Evolutionary conservation across 2,329 filamentous ascomycete species (phyloP), one percentile per base, ranked within the genome.

Genomic region (Cladosporium sp.): DNA sequence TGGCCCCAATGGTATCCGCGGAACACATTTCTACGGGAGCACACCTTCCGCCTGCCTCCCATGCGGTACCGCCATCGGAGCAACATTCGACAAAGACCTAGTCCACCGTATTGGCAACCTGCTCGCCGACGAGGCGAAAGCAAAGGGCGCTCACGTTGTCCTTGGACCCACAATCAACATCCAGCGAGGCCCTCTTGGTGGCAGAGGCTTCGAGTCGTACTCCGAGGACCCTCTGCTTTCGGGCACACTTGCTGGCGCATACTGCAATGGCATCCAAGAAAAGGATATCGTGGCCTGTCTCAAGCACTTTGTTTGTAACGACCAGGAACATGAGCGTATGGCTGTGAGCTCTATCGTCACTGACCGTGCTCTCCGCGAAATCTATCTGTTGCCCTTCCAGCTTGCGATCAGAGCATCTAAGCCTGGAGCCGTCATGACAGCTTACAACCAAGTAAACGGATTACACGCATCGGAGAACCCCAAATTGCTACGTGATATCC

Each of bases 141-240:
- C 73, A 11, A 72, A 75, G 46, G 73, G 73, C 2, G 71, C 73
- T 11, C 73, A 74, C 39, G 70, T 63, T 63, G 71, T 72, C 46
- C 70, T 66, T 14, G 72, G 72, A 3, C 66, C 73, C 6, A 74
- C 72, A 46, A 70, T 75, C 59, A 74, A 74, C 63, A 68, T 74
- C 26, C 71, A 70, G 49, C 67, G 71, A 13, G 70, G 71, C 48
- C 63, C 63, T 10, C 39, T 65, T 16, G 91, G 91, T n/a, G 92
- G 92, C 23, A 85, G 92, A 65, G 93, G 93, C 68, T 96, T 95
- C 70, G 92, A 96, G 78, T 93, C 91, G 0, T 95, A 92, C 75
- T 92, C 90, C 0, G 92, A 95, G 76, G 92, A 95, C 70, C 91
- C 91, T 0, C 84, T 89, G 13, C 83, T 96, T 5, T 91, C 91